Evolutionary conservation across 768 basidiomycete genomes (phyloP).

Genomic region (Podaxis rugospora): DNA sequence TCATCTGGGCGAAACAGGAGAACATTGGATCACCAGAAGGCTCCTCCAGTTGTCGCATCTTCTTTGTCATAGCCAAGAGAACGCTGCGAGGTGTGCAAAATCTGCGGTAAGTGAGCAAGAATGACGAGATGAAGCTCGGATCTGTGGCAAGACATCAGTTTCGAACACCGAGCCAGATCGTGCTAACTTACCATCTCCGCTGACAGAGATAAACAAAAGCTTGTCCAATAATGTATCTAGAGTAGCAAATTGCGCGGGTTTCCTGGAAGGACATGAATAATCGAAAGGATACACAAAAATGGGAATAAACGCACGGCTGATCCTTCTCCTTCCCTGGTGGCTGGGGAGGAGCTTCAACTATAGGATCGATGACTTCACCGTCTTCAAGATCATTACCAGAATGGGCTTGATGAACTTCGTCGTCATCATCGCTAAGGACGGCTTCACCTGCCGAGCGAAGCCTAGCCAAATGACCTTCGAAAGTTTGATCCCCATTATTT

Average conservation of each 20-base stretch:
- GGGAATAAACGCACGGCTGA: conserved; percentile 41
- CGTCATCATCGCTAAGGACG: conserved; percentile 6
- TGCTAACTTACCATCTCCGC: conserved; percentile 65
- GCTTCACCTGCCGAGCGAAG: background rate
- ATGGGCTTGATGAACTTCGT: background rate
- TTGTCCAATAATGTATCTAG: conserved; percentile 80
- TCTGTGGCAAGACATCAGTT: conserved; percentile 36
- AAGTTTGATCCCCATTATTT: background rate
- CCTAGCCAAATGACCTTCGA: background rate
- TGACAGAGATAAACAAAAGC: conserved; percentile 76
- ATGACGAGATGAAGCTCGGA: conserved; percentile 71
- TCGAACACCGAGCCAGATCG: background rate
- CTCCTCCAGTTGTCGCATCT: conserved; percentile 73
- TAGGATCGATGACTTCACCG: background rate
- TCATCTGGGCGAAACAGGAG: conserved; percentile 86
- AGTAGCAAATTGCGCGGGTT: conserved; percentile 68
- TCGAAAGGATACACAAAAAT: background rate
- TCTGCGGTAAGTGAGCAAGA: conserved; percentile 79
- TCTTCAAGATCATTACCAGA: background rate
- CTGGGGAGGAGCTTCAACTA: conserved; percentile 17
- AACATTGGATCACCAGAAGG: conserved; percentile 79
- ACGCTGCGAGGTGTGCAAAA: conserved; percentile 78
- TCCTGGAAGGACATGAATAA: conserved; percentile 21
- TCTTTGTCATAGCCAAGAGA: conserved; percentile 84
- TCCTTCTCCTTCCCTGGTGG: conserved; percentile 34